Base-by-base conservation (phyloP, 2,329 filamentous ascomycete species). In the Talaromyces sp. region DNA sequence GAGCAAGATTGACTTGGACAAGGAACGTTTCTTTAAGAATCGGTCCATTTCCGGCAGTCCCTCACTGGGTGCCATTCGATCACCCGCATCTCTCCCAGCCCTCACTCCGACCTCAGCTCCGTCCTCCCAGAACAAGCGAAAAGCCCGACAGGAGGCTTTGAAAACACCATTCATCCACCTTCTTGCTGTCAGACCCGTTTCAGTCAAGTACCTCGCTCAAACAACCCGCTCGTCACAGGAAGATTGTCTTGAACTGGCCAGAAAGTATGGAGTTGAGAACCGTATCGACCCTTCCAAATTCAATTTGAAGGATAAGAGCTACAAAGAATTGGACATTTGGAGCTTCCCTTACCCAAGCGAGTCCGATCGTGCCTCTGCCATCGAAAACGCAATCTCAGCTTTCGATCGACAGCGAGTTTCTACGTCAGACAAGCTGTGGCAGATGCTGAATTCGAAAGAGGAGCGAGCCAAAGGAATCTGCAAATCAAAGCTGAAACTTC, bases 391-490 rank as follows among this genome's bases (percentile, higher is more conserved):
- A 62, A 84, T 89, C 70, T 84, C 83, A 62, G 86, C 87, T 50
- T 89, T 86, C 73, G 87, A 89, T 74, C 82, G 87, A 62, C 81
- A 85, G 75, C 81, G 87, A 33, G 77, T 89, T 19, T 82, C 84
- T 7, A 85, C 85, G 68, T 81, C 84, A 43, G 87, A 89, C 71
- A 84, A 84, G 71, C 76, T 86, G 22, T 89, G 87, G 87, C 86
- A 89, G 75, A 80, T 80, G 68, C 78, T 89, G 66, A 79, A 89
- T 63, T 85, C 85, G 8, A 82, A 82, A 70, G 82, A 85, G 59
- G 86, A 89, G 70, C 82, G 87, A 68, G 85, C 85, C 52, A 87
- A 88, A 71, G 87, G 87, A 58, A 87, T 84, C 67, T 80, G 82
- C 45, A 76, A 89, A 37, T 89, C 87, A 49, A 83, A 83, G 63